phyloP scores from a whole-genome alignment of 2,329 filamentous ascomycete genomes.

The Sarocladiaceae sp. region DNA sequence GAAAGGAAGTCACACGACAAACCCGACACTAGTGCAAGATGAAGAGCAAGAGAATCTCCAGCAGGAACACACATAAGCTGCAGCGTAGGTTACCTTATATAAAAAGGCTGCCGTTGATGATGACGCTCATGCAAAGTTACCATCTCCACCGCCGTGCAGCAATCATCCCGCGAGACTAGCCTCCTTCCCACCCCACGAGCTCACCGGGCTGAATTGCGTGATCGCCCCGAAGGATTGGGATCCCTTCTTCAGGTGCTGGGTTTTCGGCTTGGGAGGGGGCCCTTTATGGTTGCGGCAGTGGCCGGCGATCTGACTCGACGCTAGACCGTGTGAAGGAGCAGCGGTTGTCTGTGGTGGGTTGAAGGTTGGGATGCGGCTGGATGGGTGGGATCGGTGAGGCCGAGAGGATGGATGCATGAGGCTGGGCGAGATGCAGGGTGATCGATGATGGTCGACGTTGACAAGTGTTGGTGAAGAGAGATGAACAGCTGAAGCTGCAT shows the following conservation, averaged over 20 bases:
- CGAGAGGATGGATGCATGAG: background rate
- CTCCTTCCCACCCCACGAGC: background rate
- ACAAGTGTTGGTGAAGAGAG: no score
- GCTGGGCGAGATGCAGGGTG: background rate
- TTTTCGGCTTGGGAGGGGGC: background rate
- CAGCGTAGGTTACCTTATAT: no score
- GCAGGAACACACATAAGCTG: no score
- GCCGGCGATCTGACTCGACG: no score
- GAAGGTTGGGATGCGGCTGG: background rate
- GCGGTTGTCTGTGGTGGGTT: no score
- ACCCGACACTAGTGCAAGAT: no score
- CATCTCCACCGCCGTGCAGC: conserved; percentile 1
- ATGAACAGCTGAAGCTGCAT: no score
- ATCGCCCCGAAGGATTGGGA: background rate
- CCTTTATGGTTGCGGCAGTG: background rate
- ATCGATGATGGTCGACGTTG: background rate
- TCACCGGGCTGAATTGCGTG: conserved; percentile 6
- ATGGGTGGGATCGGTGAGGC: background rate
- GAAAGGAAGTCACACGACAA: no score
- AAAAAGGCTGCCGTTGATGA: no score
- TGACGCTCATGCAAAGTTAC: background rate
- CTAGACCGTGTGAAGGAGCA: background rate
- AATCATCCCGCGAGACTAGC: no score
- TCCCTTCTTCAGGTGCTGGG: background rate
- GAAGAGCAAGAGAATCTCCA: no score